Conservation (phyloP, 495 filamentous ascomycete species). For the Podospora bellae-mahoneyi region DNA sequence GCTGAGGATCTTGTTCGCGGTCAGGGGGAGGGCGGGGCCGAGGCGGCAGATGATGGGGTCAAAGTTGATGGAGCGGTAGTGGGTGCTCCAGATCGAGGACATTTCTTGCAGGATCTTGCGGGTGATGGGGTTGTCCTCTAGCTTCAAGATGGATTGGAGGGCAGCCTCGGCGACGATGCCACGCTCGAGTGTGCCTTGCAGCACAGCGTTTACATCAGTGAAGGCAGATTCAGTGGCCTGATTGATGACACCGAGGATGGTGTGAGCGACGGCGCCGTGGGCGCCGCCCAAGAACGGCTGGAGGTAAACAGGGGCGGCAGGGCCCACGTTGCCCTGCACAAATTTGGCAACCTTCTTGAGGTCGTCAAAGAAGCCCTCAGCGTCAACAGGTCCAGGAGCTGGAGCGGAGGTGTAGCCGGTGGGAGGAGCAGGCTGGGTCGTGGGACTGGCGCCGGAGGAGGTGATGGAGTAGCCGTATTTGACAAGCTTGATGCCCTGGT, state of each 20-base stretch:
- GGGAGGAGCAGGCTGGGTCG: not conserved
- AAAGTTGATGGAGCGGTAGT: slow-evolving; percentile 11
- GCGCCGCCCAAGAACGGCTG: slow-evolving; percentile 24
- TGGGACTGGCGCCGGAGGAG: no score
- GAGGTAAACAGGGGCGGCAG: not conserved
- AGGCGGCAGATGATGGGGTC: slow-evolving; percentile 18
- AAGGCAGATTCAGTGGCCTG: slow-evolving; percentile 22
- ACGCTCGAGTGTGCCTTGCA: slow-evolving; percentile 16
- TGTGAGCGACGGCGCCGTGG: slow-evolving; percentile 19
- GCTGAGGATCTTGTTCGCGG: slow-evolving; percentile 23
- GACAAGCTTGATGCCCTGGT: slow-evolving; percentile 21
- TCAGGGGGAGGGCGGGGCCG: slow-evolving; percentile 16
- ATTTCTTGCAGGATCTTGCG: slow-evolving; percentile 19
- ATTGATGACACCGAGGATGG: slow-evolving; percentile 26
- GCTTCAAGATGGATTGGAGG: slow-evolving; percentile 23
- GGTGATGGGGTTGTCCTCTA: slow-evolving; percentile 11
- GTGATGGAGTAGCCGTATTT: not conserved
- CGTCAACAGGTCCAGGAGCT: not conserved
- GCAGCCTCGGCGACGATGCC: slow-evolving; percentile 27
- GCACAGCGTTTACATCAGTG: not conserved
- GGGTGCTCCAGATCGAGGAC: slow-evolving; percentile 10
- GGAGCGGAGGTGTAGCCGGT: not conserved
- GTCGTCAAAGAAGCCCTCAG: slow-evolving; percentile 30
- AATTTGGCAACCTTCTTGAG: slow-evolving; percentile 20
- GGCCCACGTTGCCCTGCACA: slow-evolving; percentile 18